A percentile compares a stretch with the other conserved stretches of the same genome.
Evolutionary conservation across 495 filamentous ascomycete genomes (phyloP).

Genomic region (Aspergillus ostianus): DNA sequence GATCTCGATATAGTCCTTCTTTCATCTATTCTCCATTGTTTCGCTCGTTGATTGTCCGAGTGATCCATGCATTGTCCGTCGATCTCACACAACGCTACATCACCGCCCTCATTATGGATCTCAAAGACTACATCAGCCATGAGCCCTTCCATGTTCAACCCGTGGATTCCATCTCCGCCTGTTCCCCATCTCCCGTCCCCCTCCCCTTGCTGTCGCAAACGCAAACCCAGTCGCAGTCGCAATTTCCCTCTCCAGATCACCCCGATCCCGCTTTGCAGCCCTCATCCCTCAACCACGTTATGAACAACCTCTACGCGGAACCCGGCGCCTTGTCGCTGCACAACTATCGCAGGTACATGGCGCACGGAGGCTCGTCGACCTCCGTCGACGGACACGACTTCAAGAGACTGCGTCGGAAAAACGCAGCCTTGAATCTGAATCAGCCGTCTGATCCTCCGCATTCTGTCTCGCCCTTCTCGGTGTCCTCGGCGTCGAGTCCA

Average conservation of each 20-base stretch:
- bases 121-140: conserved; percentile 1
- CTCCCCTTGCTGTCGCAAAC: not conserved
- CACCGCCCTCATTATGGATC: not conserved
- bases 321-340: conserved; percentile 24
- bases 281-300: not conserved
- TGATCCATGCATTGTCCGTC: not conserved
- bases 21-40: not conserved
- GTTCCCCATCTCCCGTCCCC: not conserved
- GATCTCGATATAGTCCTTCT: not conserved
- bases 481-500: conserved; percentile 40
- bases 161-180: not conserved
- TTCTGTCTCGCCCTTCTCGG: conserved; percentile 27
- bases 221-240: not conserved
- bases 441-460: conserved; percentile 17
- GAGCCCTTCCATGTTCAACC: conserved; percentile 6
- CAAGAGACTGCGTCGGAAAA: conserved; percentile 38
- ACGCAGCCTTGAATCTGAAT: conserved; percentile 35
- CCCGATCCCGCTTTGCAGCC: not conserved
- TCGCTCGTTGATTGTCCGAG: not conserved
- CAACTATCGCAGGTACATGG: conserved; percentile 29
- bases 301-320: not conserved
- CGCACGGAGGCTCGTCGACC: conserved; percentile 15
- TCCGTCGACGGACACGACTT: conserved; percentile 17
- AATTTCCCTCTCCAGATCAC: not conserved
- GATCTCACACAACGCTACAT: not conserved